Percentiles rank a stretch among this genome's conserved stretches.
Evolutionary conservation across 2,329 filamentous ascomycete species (phyloP).

Genomic region (Microdochium trichocladiopsis): DNA sequence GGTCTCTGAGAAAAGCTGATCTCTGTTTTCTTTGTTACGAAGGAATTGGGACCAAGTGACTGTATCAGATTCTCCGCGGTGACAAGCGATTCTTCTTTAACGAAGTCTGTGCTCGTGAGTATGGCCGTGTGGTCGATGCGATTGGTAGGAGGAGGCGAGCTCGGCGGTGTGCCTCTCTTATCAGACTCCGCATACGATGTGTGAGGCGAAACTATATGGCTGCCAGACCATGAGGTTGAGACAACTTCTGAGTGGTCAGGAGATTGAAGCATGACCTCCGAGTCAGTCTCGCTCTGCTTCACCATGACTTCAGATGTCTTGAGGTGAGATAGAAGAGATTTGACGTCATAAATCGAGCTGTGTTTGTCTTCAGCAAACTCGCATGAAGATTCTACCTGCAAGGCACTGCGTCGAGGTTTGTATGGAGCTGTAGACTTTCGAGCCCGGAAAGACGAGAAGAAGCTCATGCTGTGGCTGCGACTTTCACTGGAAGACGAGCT

Average conservation of each 20-base stretch:
- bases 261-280: constrained; percentile 7
- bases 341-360: constrained; percentile 14
- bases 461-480: constrained; percentile 23
- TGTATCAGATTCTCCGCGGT: constrained; percentile 15
- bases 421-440: constrained; percentile 16
- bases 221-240: constrained; percentile 20
- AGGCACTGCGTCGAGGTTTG: background rate
- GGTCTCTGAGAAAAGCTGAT: constrained; percentile 24
- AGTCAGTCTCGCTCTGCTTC: constrained; percentile 7
- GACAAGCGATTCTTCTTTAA: background rate
- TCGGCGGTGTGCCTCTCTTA: background rate
- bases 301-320: constrained; percentile 11
- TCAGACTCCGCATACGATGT: background rate
- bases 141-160: background rate
- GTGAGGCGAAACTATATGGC: background rate
- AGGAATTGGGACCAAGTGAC: constrained; percentile 31
- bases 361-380: background rate
- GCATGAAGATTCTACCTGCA: background rate
- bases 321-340: constrained; percentile 12
- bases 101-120: background rate
- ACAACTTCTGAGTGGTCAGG: constrained; percentile 9
- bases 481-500: constrained; percentile 29
- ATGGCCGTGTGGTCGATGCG: background rate
- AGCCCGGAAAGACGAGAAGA: constrained; percentile 33
- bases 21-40: constrained; percentile 32